phyloP scores from a whole-genome alignment of 1,139 yeast species.

The Debaryomyces psychrophilus region DNA sequence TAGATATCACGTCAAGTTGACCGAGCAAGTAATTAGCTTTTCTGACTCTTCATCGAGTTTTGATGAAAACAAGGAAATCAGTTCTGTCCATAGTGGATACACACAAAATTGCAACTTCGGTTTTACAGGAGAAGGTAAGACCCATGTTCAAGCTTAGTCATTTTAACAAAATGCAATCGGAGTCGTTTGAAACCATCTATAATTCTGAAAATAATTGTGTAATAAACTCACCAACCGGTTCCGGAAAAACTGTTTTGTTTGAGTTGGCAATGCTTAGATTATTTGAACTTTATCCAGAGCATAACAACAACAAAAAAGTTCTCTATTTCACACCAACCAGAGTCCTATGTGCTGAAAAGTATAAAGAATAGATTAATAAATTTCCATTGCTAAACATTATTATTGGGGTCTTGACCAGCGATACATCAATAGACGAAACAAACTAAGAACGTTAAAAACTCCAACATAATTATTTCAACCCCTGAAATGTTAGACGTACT shows the following conservation, averaged over 20 bases:
- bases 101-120: conserved; percentile 12
- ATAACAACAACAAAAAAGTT: conserved; percentile 31
- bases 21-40: not conserved
- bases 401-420: conserved; percentile 55
- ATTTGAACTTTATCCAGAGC: conserved; percentile 18
- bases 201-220: conserved; percentile 43
- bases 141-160: conserved; percentile 34
- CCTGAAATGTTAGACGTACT: conserved; percentile 63
- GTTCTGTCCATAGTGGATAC: not conserved
- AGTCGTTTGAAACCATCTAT: conserved; percentile 40
- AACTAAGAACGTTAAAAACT: conserved; percentile 41
- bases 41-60: not conserved
- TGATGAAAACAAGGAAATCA: not conserved
- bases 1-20: not conserved
- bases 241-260: conserved; percentile 59
- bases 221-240: conserved; percentile 58
- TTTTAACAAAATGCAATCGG: conserved; percentile 56
- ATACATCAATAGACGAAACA: conserved; percentile 46
- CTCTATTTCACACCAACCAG: conserved; percentile 60
- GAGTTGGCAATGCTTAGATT: conserved; percentile 53
- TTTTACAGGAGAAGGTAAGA: conserved; percentile 29
- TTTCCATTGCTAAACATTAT: conserved; percentile 35
- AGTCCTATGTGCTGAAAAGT: conserved; percentile 50
- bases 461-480: conserved; percentile 54
- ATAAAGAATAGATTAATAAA: conserved; percentile 44